Evolutionary conservation across 75 land plant species (phyloP), one percentile per base, ranked within the genome.

Genomic region (Cryptomeria japonica): DNA sequence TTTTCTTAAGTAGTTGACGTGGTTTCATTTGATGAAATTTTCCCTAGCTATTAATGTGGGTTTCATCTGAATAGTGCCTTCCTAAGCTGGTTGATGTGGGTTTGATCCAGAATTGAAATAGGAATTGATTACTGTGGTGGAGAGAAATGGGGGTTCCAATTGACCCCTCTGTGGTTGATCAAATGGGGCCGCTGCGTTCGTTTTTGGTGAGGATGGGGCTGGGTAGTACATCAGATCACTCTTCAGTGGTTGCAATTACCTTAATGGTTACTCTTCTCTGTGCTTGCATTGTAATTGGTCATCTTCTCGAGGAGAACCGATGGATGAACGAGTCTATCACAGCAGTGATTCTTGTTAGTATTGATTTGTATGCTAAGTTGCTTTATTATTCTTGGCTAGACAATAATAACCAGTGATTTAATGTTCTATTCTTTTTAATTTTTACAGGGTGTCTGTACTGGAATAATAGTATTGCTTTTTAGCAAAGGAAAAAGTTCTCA

Each of bases 281-380:
- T 64, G 95, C 89, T 7, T 94, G 96, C 85, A 95, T 94, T 41
- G 92, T 95, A 41, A 85, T 94, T 42, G 95, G 96, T 36, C 96
- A 94, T 75, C 89, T 94, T 39, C 85, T 94, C 6, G 96, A 94
- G 88, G 96, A 95, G 89, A 88, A 68, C 44, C 85, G 93, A 51
- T 95, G 96, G 96, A 92, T 94, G 90, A 94, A 91, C 70, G 95
- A 95, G 77, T 94, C 96, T 19, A 94, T 94, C 47, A 94, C 92
- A 25, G 89, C 96, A 19, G 91, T 95, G 7, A 84, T 87, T 31
- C 89, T 94, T 85, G 95, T 94, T 19, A 86, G 94, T 80, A 46
- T 37, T 22, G 76, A 56, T 75, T 16, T 44, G 16, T 76, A 34
- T 82, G 39, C n/a, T 91, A 11, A 25, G n/a, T 70, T 58, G 53